Evolutionary conservation across 2,329 filamentous ascomycete species (phyloP), one percentile per base, ranked within the genome.

Genomic region (Rasamsonia emersonii): DNA sequence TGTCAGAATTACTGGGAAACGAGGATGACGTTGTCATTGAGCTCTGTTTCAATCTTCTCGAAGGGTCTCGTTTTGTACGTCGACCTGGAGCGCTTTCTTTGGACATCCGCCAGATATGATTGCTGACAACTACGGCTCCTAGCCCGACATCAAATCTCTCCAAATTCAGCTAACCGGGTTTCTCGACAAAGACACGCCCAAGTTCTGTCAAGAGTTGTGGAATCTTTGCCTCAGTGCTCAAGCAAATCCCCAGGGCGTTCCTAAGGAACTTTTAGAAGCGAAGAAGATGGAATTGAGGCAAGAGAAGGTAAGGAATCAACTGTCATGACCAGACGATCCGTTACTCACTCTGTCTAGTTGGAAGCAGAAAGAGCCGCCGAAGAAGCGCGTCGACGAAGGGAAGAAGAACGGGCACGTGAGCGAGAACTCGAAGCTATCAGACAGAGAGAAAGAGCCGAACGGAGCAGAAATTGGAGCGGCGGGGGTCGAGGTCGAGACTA

Each of bases 21-120:
- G 91, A 98, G 49, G 91, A 98, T 54, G 91, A 98, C 53, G 86
- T 98, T 30, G 82, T 96, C 3, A 91, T 91, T 44, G 88, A 95
- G 61, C 76, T 95, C 27, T 74, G 74, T 47, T 79, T 75, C 61
- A 76, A 77, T 36, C 56, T 79, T 27, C 57, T 82, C 18, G 88
- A 96, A 54, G 79, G 79, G 28, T 65, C 76, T 13, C 77, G 82
- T 55, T 82, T 75, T 57, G 88, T 94, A 65, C 46, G 82, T 71
- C 27, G 9, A 28, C 20, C 29, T 9, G 33, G 20, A 11, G 15
- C 25, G 8, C 30, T 18, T 32, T 29, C 9, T 11, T 32, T 11
- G 35, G 30, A 18, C 27, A 30, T 29, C n/a, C 27, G 7, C 9
- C 24, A 21, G 9, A 24, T 28, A 19, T 27, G 14, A 34, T 30